Percentiles rank a stretch among this genome's conserved stretches.
phyloP scores from a whole-genome alignment of 2,329 filamentous ascomycete genomes.

The Nannizzia gypsea region DNA sequence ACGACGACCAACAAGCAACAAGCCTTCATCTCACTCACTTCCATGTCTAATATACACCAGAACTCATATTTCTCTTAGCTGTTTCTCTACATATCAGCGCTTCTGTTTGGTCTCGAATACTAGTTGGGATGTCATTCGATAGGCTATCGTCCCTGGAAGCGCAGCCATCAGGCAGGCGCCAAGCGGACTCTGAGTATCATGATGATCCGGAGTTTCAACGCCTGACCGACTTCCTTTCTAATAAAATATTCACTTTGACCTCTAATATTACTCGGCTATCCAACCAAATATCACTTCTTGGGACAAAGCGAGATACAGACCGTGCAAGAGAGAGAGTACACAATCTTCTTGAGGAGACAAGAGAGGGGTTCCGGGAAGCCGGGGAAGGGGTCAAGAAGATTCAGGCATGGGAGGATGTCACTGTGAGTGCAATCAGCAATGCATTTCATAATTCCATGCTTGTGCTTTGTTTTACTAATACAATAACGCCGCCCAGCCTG shows the following conservation, averaged over 20 bases:
- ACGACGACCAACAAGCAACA: background rate
- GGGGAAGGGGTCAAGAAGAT: slow-evolving; percentile 90
- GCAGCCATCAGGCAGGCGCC: slow-evolving; percentile 55
- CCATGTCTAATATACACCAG: background rate
- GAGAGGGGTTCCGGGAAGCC: slow-evolving; percentile 76
- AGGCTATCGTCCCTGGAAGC: slow-evolving; percentile 75
- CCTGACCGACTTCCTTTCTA: slow-evolving; percentile 70
- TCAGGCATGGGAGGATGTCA: slow-evolving; percentile 73
- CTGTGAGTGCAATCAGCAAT: slow-evolving; percentile 40
- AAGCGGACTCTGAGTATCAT: slow-evolving; percentile 62
- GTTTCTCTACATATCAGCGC: background rate
- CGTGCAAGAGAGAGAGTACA: slow-evolving; percentile 83
- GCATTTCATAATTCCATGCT: background rate
- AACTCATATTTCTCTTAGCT: background rate
- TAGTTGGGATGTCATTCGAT: slow-evolving; percentile 75
- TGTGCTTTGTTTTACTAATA: background rate
- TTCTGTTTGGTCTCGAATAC: too few relatives aligned
- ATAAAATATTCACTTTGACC: slow-evolving; percentile 78
- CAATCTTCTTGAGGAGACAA: slow-evolving; percentile 73
- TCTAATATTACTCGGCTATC: slow-evolving; percentile 76
- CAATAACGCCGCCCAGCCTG: slow-evolving; percentile 47
- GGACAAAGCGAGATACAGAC: slow-evolving; percentile 83
- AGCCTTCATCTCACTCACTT: background rate
- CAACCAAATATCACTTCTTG: slow-evolving; percentile 72
- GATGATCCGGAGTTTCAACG: slow-evolving; percentile 89